A percentile compares a stretch with the other conserved stretches of the same genome.
Conservation (phyloP, 2,329 filamentous ascomycete species). For the Curvularia sp. region DNA sequence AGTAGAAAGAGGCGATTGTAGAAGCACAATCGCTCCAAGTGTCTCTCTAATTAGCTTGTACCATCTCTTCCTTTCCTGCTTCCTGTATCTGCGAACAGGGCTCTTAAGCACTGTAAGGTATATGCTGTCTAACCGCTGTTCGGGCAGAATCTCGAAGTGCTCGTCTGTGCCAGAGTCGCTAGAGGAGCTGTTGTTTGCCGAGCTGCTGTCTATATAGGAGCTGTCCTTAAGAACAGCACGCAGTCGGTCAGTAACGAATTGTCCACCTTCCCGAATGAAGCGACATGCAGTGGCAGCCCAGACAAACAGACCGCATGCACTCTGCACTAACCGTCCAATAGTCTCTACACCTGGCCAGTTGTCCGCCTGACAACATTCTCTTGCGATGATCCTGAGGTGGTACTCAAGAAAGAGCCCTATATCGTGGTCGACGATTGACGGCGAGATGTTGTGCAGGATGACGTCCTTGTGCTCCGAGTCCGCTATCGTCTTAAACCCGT, state of each 20-base stretch:
- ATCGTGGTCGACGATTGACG: conserved; percentile 24
- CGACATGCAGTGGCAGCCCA: too few relatives aligned
- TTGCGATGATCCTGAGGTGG: conserved; percentile 6
- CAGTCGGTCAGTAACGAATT: too few relatives aligned
- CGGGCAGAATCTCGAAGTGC: too few relatives aligned
- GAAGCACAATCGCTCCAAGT: conserved; percentile 6
- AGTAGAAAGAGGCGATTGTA: conserved; percentile 8
- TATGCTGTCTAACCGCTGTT: too few relatives aligned
- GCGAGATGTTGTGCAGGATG: conserved; percentile 24
- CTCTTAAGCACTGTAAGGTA: too few relatives aligned
- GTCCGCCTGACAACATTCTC: neutral
- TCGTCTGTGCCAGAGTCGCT: too few relatives aligned
- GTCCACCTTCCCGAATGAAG: too few relatives aligned
- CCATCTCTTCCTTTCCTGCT: conserved; percentile 1
- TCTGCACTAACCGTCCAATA: conserved; percentile 12
- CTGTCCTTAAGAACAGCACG: too few relatives aligned
- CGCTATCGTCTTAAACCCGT: conserved; percentile 18
- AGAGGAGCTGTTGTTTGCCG: too few relatives aligned
- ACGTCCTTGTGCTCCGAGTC: conserved; percentile 16
- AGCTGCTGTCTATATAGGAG: too few relatives aligned
- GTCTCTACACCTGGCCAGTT: conserved; percentile 29
- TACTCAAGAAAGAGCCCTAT: conserved; percentile 25
- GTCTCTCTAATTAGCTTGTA: neutral
- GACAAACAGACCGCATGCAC: neutral
- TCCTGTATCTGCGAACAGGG: neutral